Conservation (phyloP, 345 rosid species). For the Eucalyptus marginata region DNA sequence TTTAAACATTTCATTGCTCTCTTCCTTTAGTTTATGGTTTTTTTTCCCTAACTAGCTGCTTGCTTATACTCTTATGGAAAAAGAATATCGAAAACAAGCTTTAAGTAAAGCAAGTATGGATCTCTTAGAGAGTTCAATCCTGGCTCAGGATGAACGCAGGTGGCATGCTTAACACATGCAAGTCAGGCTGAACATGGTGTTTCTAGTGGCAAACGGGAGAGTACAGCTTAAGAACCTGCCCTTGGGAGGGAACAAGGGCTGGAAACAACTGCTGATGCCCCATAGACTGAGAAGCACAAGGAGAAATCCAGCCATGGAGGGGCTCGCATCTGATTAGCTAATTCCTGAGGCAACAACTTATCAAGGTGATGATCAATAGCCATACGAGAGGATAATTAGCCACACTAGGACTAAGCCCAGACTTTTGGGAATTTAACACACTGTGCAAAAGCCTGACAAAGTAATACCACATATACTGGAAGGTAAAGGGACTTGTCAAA, state of each 20-base stretch:
- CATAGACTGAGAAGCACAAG: background rate
- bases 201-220: background rate
- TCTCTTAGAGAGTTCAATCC: background rate
- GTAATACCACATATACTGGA: background rate
- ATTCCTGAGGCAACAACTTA: background rate
- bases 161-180: constrained; percentile 1
- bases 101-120: background rate
- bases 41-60: background rate
- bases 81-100: background rate
- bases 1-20: background rate
- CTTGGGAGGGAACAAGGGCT: background rate
- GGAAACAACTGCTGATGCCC: background rate
- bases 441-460: background rate
- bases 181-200: background rate
- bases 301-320: background rate
- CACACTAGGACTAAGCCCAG: background rate
- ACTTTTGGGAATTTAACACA: background rate
- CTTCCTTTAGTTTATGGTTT: background rate
- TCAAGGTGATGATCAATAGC: background rate
- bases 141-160: background rate
- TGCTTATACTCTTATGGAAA: background rate
- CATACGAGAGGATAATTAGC: background rate
- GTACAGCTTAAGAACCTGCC: background rate
- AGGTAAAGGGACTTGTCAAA: background rate
- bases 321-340: background rate